Evolutionary conservation across 176 grass and related monocot species (phyloP), one percentile per base, ranked within the genome.

Genomic region (Oryza nivara): DNA sequence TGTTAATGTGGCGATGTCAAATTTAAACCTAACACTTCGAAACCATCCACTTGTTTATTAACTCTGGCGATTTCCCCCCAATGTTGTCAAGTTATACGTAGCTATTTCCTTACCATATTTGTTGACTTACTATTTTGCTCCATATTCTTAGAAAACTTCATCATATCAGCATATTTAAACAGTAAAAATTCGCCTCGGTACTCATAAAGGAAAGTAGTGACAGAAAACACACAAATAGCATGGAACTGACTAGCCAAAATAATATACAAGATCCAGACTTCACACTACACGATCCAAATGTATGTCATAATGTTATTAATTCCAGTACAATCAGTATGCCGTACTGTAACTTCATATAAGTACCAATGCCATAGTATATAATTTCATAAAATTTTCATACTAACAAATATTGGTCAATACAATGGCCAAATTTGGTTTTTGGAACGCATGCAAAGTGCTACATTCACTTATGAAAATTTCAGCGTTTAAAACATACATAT

Each of bases 221-320:
- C 51, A 76, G 16, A 75, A 56, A 20, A 30, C 43, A 68, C 49
- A 30, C 43, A 12, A 75, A 49, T 40, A 65, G 67, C 41, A 44
- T 76, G 82, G 32, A 84, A 67, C 47, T 67, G 44, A 12, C 28
- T 51, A 22, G 63, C 67, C 4, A 75, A 75, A 76, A 54, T 41
- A 26, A 83, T 32, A 30, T 48, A 66, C 6, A 17, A 64, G 22
- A 14, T 67, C 15, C 28, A 67, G 19, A 52, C 30, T 70, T 52
- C 26, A 80, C 65, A 69, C 46, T 51, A 68, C 48, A 80, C 30
- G 12, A 28, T 70, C 34, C 49, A 11, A n/a, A 36, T 35, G 11
- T 56, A 56, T 16, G 32, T 0, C 3, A 63, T 64, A 54, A 13
- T 69, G 30, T 30, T 51, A 32, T 6, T 9, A 48, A 54, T 54